Conservation (phyloP, 1,284 basidiomycete species). For the Lentinus polychrous region DNA sequence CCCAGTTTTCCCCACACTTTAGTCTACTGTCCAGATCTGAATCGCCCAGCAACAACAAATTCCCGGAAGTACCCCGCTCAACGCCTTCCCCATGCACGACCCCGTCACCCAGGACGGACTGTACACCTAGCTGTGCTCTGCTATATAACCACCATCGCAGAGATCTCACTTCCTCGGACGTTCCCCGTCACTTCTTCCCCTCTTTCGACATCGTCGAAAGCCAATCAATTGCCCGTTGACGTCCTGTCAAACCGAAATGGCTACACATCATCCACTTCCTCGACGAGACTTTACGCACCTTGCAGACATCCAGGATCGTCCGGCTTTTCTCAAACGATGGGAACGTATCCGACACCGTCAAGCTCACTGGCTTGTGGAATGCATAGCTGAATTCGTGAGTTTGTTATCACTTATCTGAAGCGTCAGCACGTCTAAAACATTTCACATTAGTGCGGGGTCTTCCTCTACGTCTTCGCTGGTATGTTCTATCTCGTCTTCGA, state of each 20-base stretch:
- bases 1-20: too few species aligned
- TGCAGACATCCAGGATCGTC: slow-evolving; percentile 22
- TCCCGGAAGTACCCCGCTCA: too few species aligned
- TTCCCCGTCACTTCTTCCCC: too few species aligned
- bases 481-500: slow-evolving; percentile 8
- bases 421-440: slow-evolving; percentile 22
- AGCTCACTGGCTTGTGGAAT: slow-evolving; percentile 48
- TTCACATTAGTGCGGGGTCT: slow-evolving; percentile 31
- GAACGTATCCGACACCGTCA: slow-evolving; percentile 44
- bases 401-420: slow-evolving; percentile 17
- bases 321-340: slow-evolving; percentile 39
- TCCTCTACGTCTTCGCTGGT: slow-evolving; percentile 52
- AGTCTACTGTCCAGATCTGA: too few species aligned
- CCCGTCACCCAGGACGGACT: too few species aligned
- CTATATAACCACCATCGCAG: too few species aligned
- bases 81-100: too few species aligned
- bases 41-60: too few species aligned
- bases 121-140: too few species aligned
- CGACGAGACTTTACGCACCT: slow-evolving; percentile 12
- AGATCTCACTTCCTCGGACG: too few species aligned
- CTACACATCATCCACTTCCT: slow-evolving; percentile 1
- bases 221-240: too few species aligned
- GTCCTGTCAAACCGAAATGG: not conserved
- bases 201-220: too few species aligned
- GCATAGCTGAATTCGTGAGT: slow-evolving; percentile 53